Evolutionary conservation across 257 asterid genomes (phyloP).

Genomic region (Craterostigma plantagineum): DNA sequence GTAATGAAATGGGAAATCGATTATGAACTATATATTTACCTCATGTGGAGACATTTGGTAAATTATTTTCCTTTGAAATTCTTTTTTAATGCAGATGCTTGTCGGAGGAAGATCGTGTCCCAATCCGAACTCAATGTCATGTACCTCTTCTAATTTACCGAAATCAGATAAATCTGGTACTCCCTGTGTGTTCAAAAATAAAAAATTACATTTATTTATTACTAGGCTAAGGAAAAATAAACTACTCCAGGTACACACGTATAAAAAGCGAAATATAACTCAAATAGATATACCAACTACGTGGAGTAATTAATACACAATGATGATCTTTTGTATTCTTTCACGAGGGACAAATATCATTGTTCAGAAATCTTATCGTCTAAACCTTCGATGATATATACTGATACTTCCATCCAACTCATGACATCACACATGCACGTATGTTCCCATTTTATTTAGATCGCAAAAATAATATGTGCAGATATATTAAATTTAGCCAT

Average conservation of each 20-base stretch:
- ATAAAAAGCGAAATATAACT: no score
- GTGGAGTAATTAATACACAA: no score
- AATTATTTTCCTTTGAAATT: conserved; percentile 26
- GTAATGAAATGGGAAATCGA: not conserved
- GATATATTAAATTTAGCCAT: not conserved
- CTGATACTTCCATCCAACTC: no score
- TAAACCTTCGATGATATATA: no score
- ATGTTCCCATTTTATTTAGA: no score
- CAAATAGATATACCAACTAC: no score
- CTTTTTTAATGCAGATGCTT: conserved; percentile 20
- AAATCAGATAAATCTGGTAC: conserved; percentile 40
- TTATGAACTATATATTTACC: conserved; percentile 19
- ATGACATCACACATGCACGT: no score
- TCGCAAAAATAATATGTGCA: no score
- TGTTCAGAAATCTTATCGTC: no score
- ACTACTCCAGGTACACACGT: no score
- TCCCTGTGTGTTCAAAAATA: conserved; percentile 28
- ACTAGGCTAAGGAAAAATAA: conserved; percentile 15
- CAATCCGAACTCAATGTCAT: conserved; percentile 28
- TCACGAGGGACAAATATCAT: no score
- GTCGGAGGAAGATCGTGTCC: conserved; percentile 57
- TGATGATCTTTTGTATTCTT: no score
- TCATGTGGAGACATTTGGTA: conserved; percentile 52
- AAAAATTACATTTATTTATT: not conserved
- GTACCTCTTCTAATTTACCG: conserved; percentile 30